phyloP scores from a whole-genome alignment of 495 filamentous ascomycete species.

The Penicillium roqueforti region DNA sequence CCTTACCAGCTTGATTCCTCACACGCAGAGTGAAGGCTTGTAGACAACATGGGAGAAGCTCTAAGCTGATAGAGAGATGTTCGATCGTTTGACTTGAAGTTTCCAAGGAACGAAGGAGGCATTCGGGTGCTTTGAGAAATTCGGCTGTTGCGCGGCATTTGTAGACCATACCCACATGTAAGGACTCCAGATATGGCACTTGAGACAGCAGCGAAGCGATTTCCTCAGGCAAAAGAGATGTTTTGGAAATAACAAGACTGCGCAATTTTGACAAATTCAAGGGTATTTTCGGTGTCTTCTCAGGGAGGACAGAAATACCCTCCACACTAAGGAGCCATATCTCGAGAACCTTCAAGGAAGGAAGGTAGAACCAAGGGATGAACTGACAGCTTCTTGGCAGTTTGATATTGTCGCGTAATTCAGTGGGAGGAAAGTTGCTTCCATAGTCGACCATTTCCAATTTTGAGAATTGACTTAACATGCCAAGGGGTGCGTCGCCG shows the following conservation, averaged over 20 bases:
- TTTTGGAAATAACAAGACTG: not conserved
- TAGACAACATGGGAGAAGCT: not conserved
- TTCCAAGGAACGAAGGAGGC: not conserved
- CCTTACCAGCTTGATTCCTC: not conserved
- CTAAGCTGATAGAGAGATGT: not conserved
- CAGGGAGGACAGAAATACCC: not conserved
- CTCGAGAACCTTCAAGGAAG: conserved; percentile 11
- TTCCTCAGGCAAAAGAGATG: not conserved
- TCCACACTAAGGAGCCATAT: not conserved
- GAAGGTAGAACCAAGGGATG: conserved; percentile 6
- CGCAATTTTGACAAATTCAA: not conserved
- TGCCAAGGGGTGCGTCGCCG: not conserved
- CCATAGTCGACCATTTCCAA: conserved; percentile 12
- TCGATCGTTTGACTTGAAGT: not conserved
- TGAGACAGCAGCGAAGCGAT: not conserved
- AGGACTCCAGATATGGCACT: not conserved
- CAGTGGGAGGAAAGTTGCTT: not conserved
- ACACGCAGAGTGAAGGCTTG: not conserved
- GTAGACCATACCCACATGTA: not conserved
- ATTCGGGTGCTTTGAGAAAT: not conserved
- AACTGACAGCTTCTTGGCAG: not conserved
- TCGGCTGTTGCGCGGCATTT: not conserved
- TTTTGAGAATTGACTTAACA: not conserved
- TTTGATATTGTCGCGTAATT: not conserved
- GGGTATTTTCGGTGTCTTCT: not conserved